Percentiles rank a stretch among this genome's conserved stretches.
Evolutionary conservation across 495 filamentous ascomycete genomes (phyloP).

Genomic region (Xylaria palmicola): DNA sequence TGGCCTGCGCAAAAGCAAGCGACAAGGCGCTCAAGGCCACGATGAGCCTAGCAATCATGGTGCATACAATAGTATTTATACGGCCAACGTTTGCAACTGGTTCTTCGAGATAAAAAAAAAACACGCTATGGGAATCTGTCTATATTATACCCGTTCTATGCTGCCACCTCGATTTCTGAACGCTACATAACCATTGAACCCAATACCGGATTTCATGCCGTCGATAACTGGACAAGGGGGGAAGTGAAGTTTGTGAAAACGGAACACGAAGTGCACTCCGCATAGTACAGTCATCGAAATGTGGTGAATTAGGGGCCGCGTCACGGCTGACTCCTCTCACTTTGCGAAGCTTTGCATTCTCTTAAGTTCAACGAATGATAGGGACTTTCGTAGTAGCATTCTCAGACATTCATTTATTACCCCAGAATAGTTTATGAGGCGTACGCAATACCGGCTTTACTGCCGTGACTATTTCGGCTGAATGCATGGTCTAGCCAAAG

Average conservation of each 20-base stretch:
- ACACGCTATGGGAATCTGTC: not conserved
- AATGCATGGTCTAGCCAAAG: not conserved
- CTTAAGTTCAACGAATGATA: too few species aligned
- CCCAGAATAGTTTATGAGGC: not conserved
- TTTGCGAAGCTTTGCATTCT: not conserved
- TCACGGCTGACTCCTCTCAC: not conserved
- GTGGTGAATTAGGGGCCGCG: not conserved
- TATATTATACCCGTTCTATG: not conserved
- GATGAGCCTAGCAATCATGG: not conserved
- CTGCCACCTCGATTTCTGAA: not conserved
- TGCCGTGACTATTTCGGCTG: not conserved
- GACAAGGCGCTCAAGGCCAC: slow-evolving; percentile 5
- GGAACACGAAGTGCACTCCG: not conserved
- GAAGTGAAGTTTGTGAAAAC: not conserved
- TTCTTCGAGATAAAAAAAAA: not conserved
- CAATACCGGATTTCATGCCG: not conserved
- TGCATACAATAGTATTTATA: not conserved
- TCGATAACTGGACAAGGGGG: not conserved
- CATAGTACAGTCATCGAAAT: not conserved
- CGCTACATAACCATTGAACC: not conserved
- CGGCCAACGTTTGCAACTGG: not conserved
- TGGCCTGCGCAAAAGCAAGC: not conserved
- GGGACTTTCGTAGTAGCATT: too few species aligned
- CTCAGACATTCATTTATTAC: not conserved
- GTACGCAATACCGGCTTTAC: not conserved